Evolutionary conservation across 768 basidiomycete species (phyloP).

Genomic region (Amyloporia xantha): DNA sequence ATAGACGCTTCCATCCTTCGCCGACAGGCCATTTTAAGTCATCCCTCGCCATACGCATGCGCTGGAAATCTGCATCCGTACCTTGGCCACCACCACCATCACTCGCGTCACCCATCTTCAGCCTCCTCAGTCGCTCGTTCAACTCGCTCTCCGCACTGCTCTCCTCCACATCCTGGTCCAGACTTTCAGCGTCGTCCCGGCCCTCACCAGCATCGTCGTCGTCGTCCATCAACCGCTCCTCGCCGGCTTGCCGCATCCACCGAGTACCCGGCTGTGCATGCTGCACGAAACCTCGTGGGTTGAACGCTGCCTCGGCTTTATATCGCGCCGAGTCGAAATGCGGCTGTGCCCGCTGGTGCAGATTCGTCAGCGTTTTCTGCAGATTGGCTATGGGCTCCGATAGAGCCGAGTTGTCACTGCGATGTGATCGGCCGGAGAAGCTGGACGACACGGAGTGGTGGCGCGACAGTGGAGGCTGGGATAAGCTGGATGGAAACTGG

Average conservation of each 20-base stretch:
- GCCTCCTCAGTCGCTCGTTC: constrained; percentile 12
- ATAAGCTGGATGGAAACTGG: constrained; percentile 16
- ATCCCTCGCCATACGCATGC: constrained; percentile 33
- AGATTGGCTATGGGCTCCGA: constrained; percentile 31
- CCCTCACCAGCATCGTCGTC: constrained; percentile 24
- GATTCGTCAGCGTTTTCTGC: constrained; percentile 35
- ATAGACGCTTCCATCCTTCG: constrained; percentile 44
- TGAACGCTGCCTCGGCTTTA: constrained; percentile 67
- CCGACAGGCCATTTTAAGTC: constrained; percentile 56
- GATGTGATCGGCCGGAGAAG: constrained; percentile 6
- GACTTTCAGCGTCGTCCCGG: constrained; percentile 11
- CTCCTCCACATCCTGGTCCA: constrained; percentile 10
- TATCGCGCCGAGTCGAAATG: constrained; percentile 56
- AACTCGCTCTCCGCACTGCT: constrained; percentile 11
- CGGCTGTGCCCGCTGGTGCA: constrained; percentile 42
- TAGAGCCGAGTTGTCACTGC: constrained; percentile 10
- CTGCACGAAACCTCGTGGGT: constrained; percentile 49
- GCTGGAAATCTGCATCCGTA: constrained; percentile 9
- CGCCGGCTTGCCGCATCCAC: constrained; percentile 28
- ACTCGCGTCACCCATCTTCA: constrained; percentile 30
- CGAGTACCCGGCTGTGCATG: constrained; percentile 21
- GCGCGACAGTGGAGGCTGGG: constrained; percentile 23
- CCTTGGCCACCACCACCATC: constrained; percentile 11
- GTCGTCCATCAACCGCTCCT: constrained; percentile 32
- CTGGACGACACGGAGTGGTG: constrained; percentile 32